Evolutionary conservation across 306 rosid genomes (phyloP).

Genomic region (Echinosophora koreensis): DNA sequence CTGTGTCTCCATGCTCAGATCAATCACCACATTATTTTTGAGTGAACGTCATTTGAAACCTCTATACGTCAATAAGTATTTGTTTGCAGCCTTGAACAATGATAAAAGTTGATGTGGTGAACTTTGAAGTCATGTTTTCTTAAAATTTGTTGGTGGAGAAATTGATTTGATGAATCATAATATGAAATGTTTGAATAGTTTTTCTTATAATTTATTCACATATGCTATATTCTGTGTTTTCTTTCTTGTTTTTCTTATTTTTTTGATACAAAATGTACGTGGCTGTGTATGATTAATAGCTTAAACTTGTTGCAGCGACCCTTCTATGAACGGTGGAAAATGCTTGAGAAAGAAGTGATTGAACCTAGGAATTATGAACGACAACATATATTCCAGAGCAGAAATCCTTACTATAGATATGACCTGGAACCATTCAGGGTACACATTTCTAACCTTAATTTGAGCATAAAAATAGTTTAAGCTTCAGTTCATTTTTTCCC

Average conservation of each 20-base stretch:
- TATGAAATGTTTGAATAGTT: slow-evolving; percentile 11
- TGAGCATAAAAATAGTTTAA: slow-evolving; percentile 29
- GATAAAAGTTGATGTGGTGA: slow-evolving; percentile 9
- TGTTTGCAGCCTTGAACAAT: slow-evolving; percentile 1
- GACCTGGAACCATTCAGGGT: slow-evolving; percentile 99
- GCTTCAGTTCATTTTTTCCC: slow-evolving; percentile 27
- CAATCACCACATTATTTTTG: background rate
- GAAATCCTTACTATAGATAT: slow-evolving; percentile 89
- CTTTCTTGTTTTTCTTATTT: slow-evolving; percentile 5
- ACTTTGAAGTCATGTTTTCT: slow-evolving; percentile 20
- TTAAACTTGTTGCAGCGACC: slow-evolving; percentile 85
- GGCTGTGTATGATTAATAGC: slow-evolving; percentile 39
- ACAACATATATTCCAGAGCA: slow-evolving; percentile 68
- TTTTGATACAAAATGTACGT: slow-evolving; percentile 6
- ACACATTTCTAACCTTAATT: slow-evolving; percentile 47
- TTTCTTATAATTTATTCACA: background rate
- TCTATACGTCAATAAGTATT: background rate
- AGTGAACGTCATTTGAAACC: slow-evolving; percentile 26
- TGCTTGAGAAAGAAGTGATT: slow-evolving; percentile 99
- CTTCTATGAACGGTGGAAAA: slow-evolving; percentile 95
- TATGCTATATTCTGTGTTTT: background rate
- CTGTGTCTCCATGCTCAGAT: background rate
- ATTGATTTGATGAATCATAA: slow-evolving; percentile 25
- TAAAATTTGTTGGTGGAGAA: slow-evolving; percentile 17
- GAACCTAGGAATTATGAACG: slow-evolving; percentile 95